Conservation (phyloP, 2,329 filamentous ascomycete genomes). For the Botryotinia globosa region DNA sequence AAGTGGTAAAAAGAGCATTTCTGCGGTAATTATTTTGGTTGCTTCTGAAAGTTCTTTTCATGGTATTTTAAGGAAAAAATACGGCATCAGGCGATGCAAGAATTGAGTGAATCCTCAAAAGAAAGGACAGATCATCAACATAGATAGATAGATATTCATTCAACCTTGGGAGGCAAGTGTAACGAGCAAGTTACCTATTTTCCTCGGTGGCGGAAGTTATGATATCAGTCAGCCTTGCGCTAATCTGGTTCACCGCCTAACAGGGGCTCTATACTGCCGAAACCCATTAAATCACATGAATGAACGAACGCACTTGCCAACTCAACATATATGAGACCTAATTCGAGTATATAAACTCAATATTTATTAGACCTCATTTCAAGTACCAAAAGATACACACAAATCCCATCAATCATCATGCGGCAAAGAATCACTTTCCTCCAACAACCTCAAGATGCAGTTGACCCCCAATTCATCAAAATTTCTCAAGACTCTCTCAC, state of each 20-base stretch:
- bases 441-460: constrained; percentile 58
- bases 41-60: background rate
- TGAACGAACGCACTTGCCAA: background rate
- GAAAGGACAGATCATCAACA: constrained; percentile 18
- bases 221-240: constrained; percentile 14
- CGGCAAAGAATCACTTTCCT: constrained; percentile 79
- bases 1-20: constrained; percentile 31
- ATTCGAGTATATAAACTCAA: background rate
- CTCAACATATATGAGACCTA: constrained; percentile 6
- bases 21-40: constrained; percentile 9
- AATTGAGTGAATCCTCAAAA: background rate
- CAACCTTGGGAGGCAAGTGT: background rate
- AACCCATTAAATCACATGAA: background rate
- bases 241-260: background rate
- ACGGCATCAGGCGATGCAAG: background rate
- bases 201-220: constrained; percentile 13
- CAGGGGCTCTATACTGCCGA: background rate
- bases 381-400: background rate
- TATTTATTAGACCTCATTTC: constrained; percentile 4
- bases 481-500: constrained; percentile 53
- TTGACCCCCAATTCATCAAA: constrained; percentile 62
- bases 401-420: constrained; percentile 49
- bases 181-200: background rate
- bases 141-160: background rate
- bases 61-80: background rate